Conservation (phyloP, 768 basidiomycete species). For the Hypholoma fasciculare region DNA sequence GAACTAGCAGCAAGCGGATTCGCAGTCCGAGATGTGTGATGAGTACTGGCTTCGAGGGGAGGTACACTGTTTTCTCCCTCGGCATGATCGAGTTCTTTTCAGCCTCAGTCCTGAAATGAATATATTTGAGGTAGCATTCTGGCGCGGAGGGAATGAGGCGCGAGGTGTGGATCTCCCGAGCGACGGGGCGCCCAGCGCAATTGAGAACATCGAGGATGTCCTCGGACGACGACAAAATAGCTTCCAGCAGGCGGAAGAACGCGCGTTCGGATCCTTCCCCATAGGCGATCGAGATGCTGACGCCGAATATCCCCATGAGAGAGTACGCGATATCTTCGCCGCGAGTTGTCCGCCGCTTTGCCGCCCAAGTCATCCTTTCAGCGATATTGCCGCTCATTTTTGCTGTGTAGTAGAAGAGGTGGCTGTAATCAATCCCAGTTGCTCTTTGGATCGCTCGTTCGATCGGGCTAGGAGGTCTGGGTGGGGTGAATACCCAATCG, state of each 20-base stretch:
- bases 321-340: conserved; percentile 5
- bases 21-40: conserved; percentile 1
- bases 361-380: conserved; percentile 1
- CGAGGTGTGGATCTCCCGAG: not conserved
- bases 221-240: not conserved
- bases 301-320: conserved; percentile 3
- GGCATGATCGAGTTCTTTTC: not conserved
- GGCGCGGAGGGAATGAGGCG: not conserved
- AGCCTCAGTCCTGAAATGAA: not conserved
- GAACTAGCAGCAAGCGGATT: not conserved
- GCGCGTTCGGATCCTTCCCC: conserved; percentile 1
- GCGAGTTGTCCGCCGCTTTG: not conserved
- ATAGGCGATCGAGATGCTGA: conserved; percentile 1
- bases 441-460: not conserved
- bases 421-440: not conserved
- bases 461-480: not conserved
- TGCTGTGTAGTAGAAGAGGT: not conserved
- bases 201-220: not conserved
- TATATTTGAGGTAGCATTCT: not conserved
- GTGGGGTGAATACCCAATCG: not conserved
- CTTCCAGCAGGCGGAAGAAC: not conserved
- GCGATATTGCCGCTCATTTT: not conserved
- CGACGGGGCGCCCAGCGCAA: not conserved
- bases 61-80: not conserved
- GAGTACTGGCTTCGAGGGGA: not conserved